Evolutionary conservation across 2,329 filamentous ascomycete genomes (phyloP), one percentile per base, ranked within the genome.

Genomic region (Calonectria multiphialidica): DNA sequence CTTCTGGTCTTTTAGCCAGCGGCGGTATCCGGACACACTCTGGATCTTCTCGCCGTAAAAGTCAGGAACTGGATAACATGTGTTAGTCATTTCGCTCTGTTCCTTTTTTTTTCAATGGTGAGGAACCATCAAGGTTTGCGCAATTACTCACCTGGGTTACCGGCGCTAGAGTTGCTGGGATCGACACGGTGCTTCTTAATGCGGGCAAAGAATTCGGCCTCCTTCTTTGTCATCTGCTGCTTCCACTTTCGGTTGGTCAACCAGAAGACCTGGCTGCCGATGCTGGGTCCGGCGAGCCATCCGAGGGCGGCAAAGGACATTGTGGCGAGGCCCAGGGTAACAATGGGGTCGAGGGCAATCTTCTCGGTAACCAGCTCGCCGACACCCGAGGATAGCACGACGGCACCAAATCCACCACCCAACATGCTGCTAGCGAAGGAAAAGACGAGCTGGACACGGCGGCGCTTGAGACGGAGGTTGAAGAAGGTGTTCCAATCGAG

Each of bases 31-130:
- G 66, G 92, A 89, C 25, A 98, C 95, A 80, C 95, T 98, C 64
- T 94, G 94, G 79, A 99, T 98, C 89, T 98, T 98, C 87, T 99
- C 97, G 79, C 97, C 97, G 81, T 99, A 99, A 86, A 98, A 99
- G 83, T 99, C 97, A 50, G 96, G 96, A 1, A 98, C 94, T 89
- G 66, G 3, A 57, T n/a, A 9, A 18, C 23, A 40, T n/a, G 35
- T 5, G 66, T 82, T 72, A 82, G 78, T 21, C 57, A n/a, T 47
- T 42, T 30, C n/a, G 23, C 12, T 37, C 33, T 37, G n/a, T 18
- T 42, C n/a, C 6, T 23, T 47, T 47, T 23, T 47, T 13, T 33
- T 23, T 2, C 12, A 9, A 35, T 57, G 59, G 21, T 10, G 5
- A 33, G 25, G 16, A 44, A 23, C 8, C 1, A 47, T 9, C 23